Conservation (phyloP, 2,329 filamentous ascomycete genomes). For the Alternaria tenuissima region DNA sequence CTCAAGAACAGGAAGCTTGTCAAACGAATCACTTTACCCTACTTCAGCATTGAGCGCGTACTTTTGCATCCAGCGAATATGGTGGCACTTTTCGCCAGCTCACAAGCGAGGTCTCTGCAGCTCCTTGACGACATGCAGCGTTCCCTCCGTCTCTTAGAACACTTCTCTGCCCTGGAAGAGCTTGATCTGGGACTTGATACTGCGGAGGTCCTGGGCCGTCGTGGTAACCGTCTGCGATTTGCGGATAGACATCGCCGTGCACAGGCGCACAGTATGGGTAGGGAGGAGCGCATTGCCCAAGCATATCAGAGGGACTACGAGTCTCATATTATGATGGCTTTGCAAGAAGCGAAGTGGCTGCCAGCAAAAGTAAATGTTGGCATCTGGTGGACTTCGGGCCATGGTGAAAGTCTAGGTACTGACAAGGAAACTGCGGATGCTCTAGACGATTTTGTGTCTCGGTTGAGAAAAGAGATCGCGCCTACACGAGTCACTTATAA, state of each 20-base stretch:
- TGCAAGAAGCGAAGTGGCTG: background rate
- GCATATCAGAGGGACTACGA: background rate
- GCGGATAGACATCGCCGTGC: background rate
- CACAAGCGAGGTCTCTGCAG: background rate
- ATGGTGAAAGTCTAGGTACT: background rate
- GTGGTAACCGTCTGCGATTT: background rate
- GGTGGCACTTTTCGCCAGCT: background rate
- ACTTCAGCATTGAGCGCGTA: conserved; percentile 1
- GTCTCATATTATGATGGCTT: background rate
- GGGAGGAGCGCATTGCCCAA: background rate
- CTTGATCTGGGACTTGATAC: background rate
- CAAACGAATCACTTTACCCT: background rate
- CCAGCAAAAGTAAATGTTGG: background rate
- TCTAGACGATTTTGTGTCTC: background rate
- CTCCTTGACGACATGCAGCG: background rate
- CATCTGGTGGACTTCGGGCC: background rate
- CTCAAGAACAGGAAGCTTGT: background rate
- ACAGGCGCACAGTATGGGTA: background rate
- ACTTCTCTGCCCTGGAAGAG: background rate
- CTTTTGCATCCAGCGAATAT: background rate
- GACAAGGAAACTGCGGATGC: background rate
- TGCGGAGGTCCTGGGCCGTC: background rate
- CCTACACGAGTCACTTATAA: background rate
- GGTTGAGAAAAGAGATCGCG: background rate
- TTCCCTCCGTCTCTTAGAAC: background rate